Conservation (phyloP, 2,329 filamentous ascomycete genomes). For the Aspergillus costaricaensis region DNA sequence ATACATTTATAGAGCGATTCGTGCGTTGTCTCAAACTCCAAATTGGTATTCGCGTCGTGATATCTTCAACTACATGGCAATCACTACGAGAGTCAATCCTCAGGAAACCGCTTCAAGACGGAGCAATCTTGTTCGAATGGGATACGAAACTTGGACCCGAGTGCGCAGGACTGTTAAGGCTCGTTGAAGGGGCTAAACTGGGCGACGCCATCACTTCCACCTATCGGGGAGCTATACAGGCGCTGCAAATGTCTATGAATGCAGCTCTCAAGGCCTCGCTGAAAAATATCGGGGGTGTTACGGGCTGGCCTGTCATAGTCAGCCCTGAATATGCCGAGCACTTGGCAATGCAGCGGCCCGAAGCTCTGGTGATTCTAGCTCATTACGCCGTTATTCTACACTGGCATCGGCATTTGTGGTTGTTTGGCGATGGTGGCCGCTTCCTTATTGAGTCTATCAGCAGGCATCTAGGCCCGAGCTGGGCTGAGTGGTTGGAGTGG, state of each 20-base stretch:
- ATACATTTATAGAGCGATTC: constrained; percentile 34
- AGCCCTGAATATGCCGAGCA: constrained; percentile 31
- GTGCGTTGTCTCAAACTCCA: constrained; percentile 29
- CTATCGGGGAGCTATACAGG: constrained; percentile 13
- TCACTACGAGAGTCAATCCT: constrained; percentile 19
- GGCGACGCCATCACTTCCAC: constrained; percentile 8
- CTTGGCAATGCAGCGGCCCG: constrained; percentile 34
- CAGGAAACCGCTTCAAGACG: constrained; percentile 9
- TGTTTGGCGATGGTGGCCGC: constrained; percentile 33
- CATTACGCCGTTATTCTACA: constrained; percentile 43
- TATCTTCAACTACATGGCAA: constrained; percentile 13
- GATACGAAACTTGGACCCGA: neutral
- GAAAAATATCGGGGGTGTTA: neutral
- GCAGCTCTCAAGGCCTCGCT: neutral
- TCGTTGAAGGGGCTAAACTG: constrained; percentile 11
- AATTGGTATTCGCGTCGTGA: constrained; percentile 26
- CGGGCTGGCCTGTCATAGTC: constrained; percentile 33
- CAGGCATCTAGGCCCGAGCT: constrained; percentile 27
- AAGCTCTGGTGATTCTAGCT: constrained; percentile 43
- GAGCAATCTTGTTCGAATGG: constrained; percentile 1
- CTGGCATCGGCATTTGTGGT: constrained; percentile 36
- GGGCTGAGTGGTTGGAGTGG: constrained; percentile 33
- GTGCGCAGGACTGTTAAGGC: constrained; percentile 11
- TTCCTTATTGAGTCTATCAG: constrained; percentile 29
- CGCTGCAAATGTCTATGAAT: constrained; percentile 14